These are phyloP conservation scores for Entomortierella beljakovae DNA, from an alignment of 192 early-diverging fungal genomes.

Conservation along the genomic window DNA sequence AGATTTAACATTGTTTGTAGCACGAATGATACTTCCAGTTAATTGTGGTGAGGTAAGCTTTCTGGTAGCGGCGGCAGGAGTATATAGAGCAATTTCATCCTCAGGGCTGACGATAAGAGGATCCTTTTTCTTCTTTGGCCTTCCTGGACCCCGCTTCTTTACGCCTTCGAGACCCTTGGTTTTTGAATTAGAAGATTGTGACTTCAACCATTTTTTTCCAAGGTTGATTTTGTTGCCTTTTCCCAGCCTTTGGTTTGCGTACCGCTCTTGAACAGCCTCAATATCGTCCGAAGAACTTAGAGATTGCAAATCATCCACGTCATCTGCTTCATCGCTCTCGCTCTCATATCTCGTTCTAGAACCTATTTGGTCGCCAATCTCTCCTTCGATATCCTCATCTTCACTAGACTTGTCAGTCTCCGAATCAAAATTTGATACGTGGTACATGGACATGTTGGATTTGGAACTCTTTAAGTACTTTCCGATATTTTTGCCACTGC, in stretches of 20 bases:
- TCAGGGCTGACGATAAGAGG: slow-evolving; percentile 42
- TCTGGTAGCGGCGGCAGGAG: slow-evolving; percentile 23
- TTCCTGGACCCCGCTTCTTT: slow-evolving; percentile 38
- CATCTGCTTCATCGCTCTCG: slow-evolving; percentile 5
- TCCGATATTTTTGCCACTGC: slow-evolving; percentile 43
- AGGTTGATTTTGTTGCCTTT: background rate
- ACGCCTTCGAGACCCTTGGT: background rate
- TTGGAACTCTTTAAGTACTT: slow-evolving; percentile 38
- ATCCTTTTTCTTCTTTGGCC: slow-evolving; percentile 37
- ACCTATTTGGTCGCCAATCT: no score
- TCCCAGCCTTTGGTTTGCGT: background rate
- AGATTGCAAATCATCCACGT: slow-evolving; percentile 8
- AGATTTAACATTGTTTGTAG: background rate
- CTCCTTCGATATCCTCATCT: background rate
- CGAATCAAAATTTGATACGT: slow-evolving; percentile 1
- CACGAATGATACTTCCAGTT: background rate
- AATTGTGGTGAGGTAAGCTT: background rate
- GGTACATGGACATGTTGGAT: slow-evolving; percentile 18
- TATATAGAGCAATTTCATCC: slow-evolving; percentile 47
- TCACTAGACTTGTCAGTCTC: slow-evolving; percentile 29
- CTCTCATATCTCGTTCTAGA: slow-evolving; percentile 19
- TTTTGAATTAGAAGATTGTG: background rate
- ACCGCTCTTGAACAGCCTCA: background rate
- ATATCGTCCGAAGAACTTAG: slow-evolving; percentile 23
- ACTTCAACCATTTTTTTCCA: background rate